phyloP scores from a whole-genome alignment of 176 grass and related monocot species.

The Musa acuminata region DNA sequence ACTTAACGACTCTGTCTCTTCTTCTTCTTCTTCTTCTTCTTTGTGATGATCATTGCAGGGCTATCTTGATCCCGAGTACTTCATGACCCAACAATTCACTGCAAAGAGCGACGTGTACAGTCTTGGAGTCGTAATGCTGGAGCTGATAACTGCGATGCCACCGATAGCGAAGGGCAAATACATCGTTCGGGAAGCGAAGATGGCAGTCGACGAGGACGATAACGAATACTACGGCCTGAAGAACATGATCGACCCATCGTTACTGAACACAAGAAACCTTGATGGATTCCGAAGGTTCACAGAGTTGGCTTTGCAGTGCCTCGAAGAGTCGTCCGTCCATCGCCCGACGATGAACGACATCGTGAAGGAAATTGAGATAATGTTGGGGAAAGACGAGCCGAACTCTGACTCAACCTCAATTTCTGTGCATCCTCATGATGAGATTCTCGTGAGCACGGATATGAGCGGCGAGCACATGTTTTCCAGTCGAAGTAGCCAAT shows the following conservation, averaged over 20 bases:
- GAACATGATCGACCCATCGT: slow-evolving; percentile 52
- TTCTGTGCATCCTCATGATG: not conserved
- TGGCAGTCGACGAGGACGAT: slow-evolving; percentile 33
- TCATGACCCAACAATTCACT: slow-evolving; percentile 74
- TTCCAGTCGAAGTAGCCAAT: too few species aligned
- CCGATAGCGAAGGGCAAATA: slow-evolving; percentile 79
- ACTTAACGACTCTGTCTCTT: too few species aligned
- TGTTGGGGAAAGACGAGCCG: slow-evolving; percentile 55
- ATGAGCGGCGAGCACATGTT: too few species aligned
- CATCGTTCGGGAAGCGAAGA: slow-evolving; percentile 52
- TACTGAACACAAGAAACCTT: slow-evolving; percentile 30
- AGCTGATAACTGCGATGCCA: slow-evolving; percentile 49
- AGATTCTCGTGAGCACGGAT: too few species aligned
- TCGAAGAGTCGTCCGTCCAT: slow-evolving; percentile 36
- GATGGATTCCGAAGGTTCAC: slow-evolving; percentile 61
- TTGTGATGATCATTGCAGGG: slow-evolving; percentile 31
- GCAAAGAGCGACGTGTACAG: slow-evolving; percentile 90
- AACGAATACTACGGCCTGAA: slow-evolving; percentile 61
- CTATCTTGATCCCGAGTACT: slow-evolving; percentile 83
- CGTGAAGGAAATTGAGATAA: slow-evolving; percentile 82
- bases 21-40: not conserved
- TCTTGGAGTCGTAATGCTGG: slow-evolving; percentile 68
- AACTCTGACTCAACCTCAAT: slow-evolving; percentile 40
- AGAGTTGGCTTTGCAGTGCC: slow-evolving; percentile 53
- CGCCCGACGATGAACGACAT: slow-evolving; percentile 68